Evolutionary conservation across 2,329 filamentous ascomycete genomes (phyloP).

Genomic region (Stachybotrys elegans): DNA sequence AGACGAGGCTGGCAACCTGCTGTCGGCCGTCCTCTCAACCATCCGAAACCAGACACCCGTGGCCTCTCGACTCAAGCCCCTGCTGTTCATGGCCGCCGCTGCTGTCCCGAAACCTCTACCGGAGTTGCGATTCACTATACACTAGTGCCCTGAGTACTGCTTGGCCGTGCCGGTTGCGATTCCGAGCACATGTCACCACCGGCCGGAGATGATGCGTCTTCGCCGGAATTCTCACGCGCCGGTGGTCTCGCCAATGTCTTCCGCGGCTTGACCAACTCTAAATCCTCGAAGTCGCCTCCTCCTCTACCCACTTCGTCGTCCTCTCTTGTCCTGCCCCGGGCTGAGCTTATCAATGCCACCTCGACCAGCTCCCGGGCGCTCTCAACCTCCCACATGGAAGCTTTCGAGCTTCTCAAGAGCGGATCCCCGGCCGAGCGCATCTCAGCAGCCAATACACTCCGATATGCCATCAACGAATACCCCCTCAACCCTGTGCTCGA

Average conservation of each 20-base stretch:
- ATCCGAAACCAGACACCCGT: no score
- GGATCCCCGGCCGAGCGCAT: conserved; percentile 49
- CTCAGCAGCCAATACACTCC: conserved; percentile 52
- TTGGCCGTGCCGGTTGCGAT: no score
- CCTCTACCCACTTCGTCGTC: conserved; percentile 36
- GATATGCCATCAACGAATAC: conserved; percentile 52
- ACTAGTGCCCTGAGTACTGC: no score
- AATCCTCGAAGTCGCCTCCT: conserved; percentile 46
- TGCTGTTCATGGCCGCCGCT: no score
- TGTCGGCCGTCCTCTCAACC: no score
- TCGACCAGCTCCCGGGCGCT: conserved; percentile 36
- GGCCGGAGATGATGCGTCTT: conserved; percentile 50
- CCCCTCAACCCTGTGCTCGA: conserved; percentile 54
- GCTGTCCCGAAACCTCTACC: no score
- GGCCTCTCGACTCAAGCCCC: no score
- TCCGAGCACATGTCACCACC: conserved; percentile 57
- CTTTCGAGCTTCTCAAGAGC: conserved; percentile 49
- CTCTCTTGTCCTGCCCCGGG: conserved; percentile 30
- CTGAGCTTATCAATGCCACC: conserved; percentile 40
- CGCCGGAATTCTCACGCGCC: conserved; percentile 49
- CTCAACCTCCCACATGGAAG: conserved; percentile 47
- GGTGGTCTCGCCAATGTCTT: conserved; percentile 60
- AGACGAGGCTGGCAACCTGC: no score
- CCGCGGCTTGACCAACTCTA: conserved; percentile 54
- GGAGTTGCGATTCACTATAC: no score